Percentiles rank a stretch among this genome's conserved stretches.
These are phyloP conservation scores for Podaxis sp. DNA, from an alignment of 768 basidiomycete genomes.

Conservation along the genomic window DNA sequence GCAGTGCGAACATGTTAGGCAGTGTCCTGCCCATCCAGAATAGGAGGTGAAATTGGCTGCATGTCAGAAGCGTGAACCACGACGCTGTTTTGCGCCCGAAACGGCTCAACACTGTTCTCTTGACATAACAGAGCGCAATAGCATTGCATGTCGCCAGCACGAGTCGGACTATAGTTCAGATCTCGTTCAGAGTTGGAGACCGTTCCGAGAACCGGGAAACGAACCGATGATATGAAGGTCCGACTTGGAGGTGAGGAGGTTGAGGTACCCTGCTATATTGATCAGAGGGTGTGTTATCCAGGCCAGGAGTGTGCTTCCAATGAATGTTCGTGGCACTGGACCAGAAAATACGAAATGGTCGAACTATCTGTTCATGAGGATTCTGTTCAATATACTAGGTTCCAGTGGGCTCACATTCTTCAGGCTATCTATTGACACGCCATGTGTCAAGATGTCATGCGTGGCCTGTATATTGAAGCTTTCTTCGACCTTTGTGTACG, in stretches of 20 bases:
- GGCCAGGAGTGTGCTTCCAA: conserved; percentile 70
- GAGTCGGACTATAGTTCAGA: conserved; percentile 57
- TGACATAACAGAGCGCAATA: conserved; percentile 54
- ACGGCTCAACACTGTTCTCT: conserved; percentile 54
- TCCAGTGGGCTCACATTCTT: conserved; percentile 39
- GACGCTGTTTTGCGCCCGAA: conserved; percentile 58
- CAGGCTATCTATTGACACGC: conserved; percentile 39
- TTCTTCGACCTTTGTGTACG: conserved; percentile 97
- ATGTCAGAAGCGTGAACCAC: conserved; percentile 64
- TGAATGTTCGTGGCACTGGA: conserved; percentile 83
- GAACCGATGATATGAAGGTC: conserved; percentile 69
- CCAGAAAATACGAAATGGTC: conserved; percentile 90
- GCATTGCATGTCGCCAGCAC: conserved; percentile 66
- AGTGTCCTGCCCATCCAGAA: conserved; percentile 94
- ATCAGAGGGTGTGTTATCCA: conserved; percentile 49
- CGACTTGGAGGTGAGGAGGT: conserved; percentile 49
- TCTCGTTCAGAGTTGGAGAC: not conserved
- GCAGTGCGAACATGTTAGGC: conserved; percentile 90
- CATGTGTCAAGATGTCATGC: conserved; percentile 84
- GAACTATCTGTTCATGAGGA: conserved; percentile 47
- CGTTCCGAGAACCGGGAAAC: conserved; percentile 19
- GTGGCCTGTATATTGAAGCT: conserved; percentile 91
- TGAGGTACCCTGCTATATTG: conserved; percentile 33
- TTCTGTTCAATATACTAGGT: conserved; percentile 1
- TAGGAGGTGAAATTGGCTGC: conserved; percentile 85